phyloP scores from a whole-genome alignment of 495 filamentous ascomycete species.

The Tuber borchii region DNA sequence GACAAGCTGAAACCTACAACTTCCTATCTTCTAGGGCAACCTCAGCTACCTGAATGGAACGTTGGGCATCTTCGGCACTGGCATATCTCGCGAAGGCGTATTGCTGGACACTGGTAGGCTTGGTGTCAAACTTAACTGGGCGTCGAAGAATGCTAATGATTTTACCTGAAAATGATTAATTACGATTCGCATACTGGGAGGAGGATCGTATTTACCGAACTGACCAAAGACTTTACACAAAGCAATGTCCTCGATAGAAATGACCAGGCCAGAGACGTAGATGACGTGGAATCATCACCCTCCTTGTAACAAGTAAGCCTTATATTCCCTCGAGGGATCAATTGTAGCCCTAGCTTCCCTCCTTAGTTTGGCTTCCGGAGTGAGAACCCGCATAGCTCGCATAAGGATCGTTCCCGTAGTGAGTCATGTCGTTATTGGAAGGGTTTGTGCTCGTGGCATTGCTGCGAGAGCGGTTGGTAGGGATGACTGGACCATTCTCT shows the following conservation, averaged over 20 bases:
- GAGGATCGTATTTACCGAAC: constrained; percentile 27
- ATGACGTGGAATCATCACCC: constrained; percentile 32
- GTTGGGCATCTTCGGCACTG: constrained; percentile 38
- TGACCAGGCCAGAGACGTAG: constrained; percentile 35
- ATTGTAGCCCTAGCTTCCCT: constrained; percentile 11
- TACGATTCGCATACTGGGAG: background rate
- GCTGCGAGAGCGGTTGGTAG: constrained; percentile 22
- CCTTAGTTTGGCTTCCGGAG: constrained; percentile 17
- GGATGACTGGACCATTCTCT: constrained; percentile 18
- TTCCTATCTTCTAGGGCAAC: constrained; percentile 34
- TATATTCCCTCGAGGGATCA: background rate
- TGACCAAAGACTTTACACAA: constrained; percentile 37
- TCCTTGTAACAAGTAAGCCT: constrained; percentile 13
- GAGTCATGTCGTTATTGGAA: constrained; percentile 32
- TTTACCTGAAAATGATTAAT: constrained; percentile 17
- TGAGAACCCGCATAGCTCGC: constrained; percentile 21
- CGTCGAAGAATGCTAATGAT: constrained; percentile 34
- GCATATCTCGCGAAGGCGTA: constrained; percentile 40
- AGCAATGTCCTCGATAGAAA: constrained; percentile 27
- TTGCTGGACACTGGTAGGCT: constrained; percentile 26
- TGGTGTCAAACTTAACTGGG: constrained; percentile 31
- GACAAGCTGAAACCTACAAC: constrained; percentile 21
- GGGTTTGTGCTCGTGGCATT: constrained; percentile 23
- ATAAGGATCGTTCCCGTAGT: constrained; percentile 15
- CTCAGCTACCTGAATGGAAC: constrained; percentile 31